Percentiles rank a stretch among this genome's conserved stretches.
Evolutionary conservation across 2,329 filamentous ascomycete species (phyloP).

Genomic region (Alternaria metachromatica): DNA sequence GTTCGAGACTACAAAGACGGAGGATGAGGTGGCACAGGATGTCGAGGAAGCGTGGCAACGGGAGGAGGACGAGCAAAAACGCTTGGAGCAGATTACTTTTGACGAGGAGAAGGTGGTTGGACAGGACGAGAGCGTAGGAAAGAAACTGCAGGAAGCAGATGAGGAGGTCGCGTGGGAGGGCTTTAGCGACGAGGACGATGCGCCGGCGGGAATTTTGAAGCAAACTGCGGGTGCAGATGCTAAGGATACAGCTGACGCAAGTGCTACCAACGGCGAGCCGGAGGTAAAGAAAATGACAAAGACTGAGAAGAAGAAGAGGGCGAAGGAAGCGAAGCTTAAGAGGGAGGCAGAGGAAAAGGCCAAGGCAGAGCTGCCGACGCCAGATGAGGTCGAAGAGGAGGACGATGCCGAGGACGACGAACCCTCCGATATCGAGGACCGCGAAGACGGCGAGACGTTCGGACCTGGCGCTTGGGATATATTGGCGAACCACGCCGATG

Average conservation of each 20-base stretch:
- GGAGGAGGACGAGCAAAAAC: constrained; percentile 28
- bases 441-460: constrained; percentile 34
- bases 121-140: not conserved
- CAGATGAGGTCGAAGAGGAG: constrained; percentile 5
- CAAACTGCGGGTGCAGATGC: not conserved
- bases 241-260: not conserved
- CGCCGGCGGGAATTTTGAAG: not conserved
- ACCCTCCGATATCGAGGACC: constrained; percentile 20
- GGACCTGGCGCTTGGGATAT: constrained; percentile 59
- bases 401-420: constrained; percentile 32
- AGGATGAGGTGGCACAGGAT: constrained; percentile 32
- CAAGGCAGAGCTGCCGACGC: constrained; percentile 11
- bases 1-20: constrained; percentile 46
- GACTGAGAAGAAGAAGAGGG: constrained; percentile 20
- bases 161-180: constrained; percentile 36
- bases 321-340: constrained; percentile 24
- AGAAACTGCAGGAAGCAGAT: constrained; percentile 1
- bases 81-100: constrained; percentile 30
- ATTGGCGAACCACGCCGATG: constrained; percentile 59
- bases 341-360: constrained; percentile 39
- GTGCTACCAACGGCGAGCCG: constrained; percentile 44
- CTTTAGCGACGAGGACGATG: constrained; percentile 32
- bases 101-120: constrained; percentile 8
- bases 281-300: constrained; percentile 19
- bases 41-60: constrained; percentile 29